Evolutionary conservation across 148 eudicot genomes (phyloP).

Genomic region (Chenopodium quinoa): DNA sequence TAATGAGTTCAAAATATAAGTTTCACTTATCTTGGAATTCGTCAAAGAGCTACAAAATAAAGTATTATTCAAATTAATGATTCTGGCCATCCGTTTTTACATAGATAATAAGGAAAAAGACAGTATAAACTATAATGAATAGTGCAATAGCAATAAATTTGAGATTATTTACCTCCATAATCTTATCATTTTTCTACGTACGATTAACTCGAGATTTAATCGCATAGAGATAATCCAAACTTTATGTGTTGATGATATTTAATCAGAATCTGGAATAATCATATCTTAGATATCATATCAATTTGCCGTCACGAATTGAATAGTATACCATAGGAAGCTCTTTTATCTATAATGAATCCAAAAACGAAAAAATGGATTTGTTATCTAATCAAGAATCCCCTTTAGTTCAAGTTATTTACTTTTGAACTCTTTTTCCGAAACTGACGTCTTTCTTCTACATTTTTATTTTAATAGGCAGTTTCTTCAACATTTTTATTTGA

Average conservation of each 20-base stretch:
- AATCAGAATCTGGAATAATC: not conserved
- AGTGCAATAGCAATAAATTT: constrained; percentile 1
- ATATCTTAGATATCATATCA: not conserved
- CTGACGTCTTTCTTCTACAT: not conserved
- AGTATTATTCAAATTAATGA: not conserved
- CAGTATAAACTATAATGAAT: constrained; percentile 2
- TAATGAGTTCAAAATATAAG: no score
- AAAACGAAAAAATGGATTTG: no score
- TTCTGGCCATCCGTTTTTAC: not conserved
- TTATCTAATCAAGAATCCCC: no score
- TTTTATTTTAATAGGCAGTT: no score
- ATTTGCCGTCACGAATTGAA: not conserved
- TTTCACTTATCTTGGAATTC: no score
- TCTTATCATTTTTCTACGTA: not conserved
- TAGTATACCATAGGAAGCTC: no score
- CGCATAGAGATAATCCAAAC: no score
- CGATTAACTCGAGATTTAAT: no score
- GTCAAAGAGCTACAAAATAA: not conserved
- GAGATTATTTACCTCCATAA: constrained; percentile 14
- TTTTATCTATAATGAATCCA: no score
- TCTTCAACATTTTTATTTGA: no score
- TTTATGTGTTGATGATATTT: not conserved
- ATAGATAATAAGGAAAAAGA: not conserved
- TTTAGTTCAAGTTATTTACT: no score
- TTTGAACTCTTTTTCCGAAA: no score